Evolutionary conservation across 441 rosid species (phyloP).

Genomic region (Croton laevigatus): DNA sequence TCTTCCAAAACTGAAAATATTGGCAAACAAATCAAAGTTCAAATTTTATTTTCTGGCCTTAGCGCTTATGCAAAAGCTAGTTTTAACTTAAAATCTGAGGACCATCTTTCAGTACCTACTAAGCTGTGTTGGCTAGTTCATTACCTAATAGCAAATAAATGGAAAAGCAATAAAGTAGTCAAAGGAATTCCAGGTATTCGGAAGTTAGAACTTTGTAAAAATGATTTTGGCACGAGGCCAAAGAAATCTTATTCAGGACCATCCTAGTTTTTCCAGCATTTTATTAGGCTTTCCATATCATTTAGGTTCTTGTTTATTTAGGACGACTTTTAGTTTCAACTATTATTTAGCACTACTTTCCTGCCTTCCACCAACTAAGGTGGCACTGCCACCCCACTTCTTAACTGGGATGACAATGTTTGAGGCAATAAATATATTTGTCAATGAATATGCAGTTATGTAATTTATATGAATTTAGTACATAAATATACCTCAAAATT

Average conservation of each 20-base stretch:
- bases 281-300: too few relatives aligned
- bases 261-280: too few relatives aligned
- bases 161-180: background rate
- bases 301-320: too few relatives aligned
- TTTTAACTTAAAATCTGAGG: background rate
- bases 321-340: too few relatives aligned
- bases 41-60: background rate
- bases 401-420: background rate
- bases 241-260: too few relatives aligned
- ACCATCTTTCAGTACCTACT: background rate
- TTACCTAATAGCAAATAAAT: background rate
- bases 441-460: background rate
- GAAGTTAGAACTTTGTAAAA: background rate
- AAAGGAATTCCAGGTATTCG: background rate
- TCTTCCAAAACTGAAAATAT: background rate
- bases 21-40: background rate
- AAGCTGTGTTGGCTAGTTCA: background rate
- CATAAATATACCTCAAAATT: background rate
- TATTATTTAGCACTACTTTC: too few relatives aligned
- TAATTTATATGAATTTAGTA: background rate
- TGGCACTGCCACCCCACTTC: background rate
- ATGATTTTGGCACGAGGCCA: background rate
- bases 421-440: background rate
- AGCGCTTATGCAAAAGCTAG: background rate
- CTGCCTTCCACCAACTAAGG: too few relatives aligned